These are phyloP conservation scores for Wilhelminamyces savonicus DNA, from an alignment of 805 yeast genomes.

Conservation along the genomic window DNA sequence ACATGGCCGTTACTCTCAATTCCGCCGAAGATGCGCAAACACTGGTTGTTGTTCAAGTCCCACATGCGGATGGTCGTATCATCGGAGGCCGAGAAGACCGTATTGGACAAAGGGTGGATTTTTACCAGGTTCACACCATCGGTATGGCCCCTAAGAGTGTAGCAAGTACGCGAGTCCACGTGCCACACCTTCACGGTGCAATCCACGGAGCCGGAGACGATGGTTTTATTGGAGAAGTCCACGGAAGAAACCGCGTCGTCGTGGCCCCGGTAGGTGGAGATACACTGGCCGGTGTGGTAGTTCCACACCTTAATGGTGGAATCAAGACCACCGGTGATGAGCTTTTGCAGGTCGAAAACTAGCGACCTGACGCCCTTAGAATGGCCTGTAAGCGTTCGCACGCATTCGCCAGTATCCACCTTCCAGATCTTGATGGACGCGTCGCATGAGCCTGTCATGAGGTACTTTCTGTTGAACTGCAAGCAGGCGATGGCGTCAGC, in stretches of 20 bases:
- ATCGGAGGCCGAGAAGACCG: constrained; percentile 83
- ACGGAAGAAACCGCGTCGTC: constrained; percentile 79
- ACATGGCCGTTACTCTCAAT: constrained; percentile 74
- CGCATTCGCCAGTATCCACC: constrained; percentile 66
- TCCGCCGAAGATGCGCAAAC: constrained; percentile 76
- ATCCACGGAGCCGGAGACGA: constrained; percentile 93
- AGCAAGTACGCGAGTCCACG: constrained; percentile 87
- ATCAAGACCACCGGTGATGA: constrained; percentile 90
- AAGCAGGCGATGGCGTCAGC: constrained; percentile 84
- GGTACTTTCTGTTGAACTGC: constrained; percentile 67
- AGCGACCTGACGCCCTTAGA: constrained; percentile 79
- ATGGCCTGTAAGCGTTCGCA: constrained; percentile 83
- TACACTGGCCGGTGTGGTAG: constrained; percentile 88
- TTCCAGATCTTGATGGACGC: constrained; percentile 93
- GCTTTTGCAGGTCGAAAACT: constrained; percentile 80
- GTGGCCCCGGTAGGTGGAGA: constrained; percentile 92
- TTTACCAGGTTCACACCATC: constrained; percentile 91
- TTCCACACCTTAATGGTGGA: constrained; percentile 94
- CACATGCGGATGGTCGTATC: constrained; percentile 92
- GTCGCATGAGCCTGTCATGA: constrained; percentile 92
- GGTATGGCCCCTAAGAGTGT: constrained; percentile 86
- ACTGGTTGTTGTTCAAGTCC: constrained; percentile 78
- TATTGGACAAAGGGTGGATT: constrained; percentile 70
- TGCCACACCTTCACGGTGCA: constrained; percentile 93
- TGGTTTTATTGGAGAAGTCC: constrained; percentile 71